Percentiles rank a stretch among this genome's conserved stretches.
Conservation (phyloP, 1,139 yeast species). For the Zygoascus meyerae region DNA sequence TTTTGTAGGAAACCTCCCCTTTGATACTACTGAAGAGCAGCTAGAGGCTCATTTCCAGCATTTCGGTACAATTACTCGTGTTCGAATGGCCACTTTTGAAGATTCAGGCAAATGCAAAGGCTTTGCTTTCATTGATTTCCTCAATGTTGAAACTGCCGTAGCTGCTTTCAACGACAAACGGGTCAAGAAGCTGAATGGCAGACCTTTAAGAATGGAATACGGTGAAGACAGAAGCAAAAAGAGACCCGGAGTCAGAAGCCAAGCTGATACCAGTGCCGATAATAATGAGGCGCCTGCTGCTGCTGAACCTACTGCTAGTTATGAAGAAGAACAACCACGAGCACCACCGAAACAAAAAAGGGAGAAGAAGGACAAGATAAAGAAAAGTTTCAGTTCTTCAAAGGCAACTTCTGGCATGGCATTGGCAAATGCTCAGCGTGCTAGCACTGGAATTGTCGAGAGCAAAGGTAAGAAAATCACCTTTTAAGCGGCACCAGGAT, state of each 20-base stretch:
- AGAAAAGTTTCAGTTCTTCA: conserved; percentile 40
- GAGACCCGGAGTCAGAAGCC: conserved; percentile 33
- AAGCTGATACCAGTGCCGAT: neutral
- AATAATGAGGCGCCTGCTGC: conserved; percentile 14
- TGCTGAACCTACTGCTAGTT: neutral
- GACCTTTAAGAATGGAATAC: conserved; percentile 79
- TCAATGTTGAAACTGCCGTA: conserved; percentile 73
- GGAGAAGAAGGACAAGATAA: conserved; percentile 13
- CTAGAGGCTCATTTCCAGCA: conserved; percentile 69
- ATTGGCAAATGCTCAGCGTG: conserved; percentile 83
- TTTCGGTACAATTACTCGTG: conserved; percentile 72
- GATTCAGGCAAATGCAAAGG: conserved; percentile 97
- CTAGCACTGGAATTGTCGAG: conserved; percentile 80
- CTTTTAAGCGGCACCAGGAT: conserved; percentile 37
- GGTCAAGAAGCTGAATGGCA: conserved; percentile 61
- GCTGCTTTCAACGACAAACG: conserved; percentile 70
- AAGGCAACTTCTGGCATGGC: conserved; percentile 70
- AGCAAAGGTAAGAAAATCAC: conserved; percentile 85
- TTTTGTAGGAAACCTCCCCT: conserved; percentile 89
- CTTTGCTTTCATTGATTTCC: conserved; percentile 87
- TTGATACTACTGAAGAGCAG: conserved; percentile 82
- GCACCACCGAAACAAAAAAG: conserved; percentile 6
- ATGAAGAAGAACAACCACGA: neutral
- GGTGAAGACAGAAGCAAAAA: conserved; percentile 94
- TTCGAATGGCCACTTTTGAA: conserved; percentile 96